Evolutionary conservation across 345 rosid species (phyloP).

Genomic region (Hevea brasiliensis): DNA sequence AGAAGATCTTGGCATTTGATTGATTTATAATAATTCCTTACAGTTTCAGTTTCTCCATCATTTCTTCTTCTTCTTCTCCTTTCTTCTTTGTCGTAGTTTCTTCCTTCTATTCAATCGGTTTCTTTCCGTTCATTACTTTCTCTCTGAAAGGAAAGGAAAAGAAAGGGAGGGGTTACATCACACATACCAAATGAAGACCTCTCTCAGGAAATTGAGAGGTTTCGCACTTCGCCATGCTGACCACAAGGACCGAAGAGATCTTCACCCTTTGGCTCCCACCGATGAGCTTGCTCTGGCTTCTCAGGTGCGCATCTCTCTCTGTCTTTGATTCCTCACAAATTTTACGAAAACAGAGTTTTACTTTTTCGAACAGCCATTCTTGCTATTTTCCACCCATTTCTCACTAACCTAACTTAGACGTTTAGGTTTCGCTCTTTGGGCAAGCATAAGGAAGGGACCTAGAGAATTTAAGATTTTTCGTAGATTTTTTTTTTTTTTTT

Average conservation of each 20-base stretch:
- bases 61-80: too few relatives aligned
- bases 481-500: not conserved
- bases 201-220: slow-evolving; percentile 67
- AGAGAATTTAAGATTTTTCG: not conserved
- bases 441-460: not conserved
- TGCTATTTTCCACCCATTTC: slow-evolving; percentile 3
- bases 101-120: not conserved
- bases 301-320: slow-evolving; percentile 42
- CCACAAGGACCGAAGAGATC: slow-evolving; percentile 50
- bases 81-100: not conserved
- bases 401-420: not conserved
- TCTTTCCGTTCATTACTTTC: not conserved
- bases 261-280: slow-evolving; percentile 42
- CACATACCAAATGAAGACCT: slow-evolving; percentile 53
- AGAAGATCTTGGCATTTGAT: not conserved
- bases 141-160: slow-evolving; percentile 2
- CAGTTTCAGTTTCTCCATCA: not conserved
- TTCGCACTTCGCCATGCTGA: slow-evolving; percentile 53
- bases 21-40: not conserved
- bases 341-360: not conserved
- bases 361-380: not conserved
- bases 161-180: too few relatives aligned
- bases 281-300: slow-evolving; percentile 80
- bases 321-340: not conserved
- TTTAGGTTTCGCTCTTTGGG: not conserved